Evolutionary conservation across 1,284 basidiomycete species (phyloP).

Genomic region (Hymenochaete sp.): DNA sequence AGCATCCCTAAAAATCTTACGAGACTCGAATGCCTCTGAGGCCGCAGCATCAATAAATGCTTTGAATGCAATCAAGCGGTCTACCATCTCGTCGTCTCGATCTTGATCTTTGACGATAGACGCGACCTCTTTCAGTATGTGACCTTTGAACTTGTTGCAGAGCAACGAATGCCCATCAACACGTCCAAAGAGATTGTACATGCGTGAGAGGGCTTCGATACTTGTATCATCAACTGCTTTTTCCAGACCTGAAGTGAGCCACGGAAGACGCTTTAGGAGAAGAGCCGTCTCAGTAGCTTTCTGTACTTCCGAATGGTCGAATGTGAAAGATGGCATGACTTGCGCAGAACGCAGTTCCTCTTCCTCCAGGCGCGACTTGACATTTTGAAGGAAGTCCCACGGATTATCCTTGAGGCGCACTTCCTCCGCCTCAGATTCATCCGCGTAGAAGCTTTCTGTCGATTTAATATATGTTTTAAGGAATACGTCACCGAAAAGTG

Average conservation of each 20-base stretch:
- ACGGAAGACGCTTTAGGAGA: slow-evolving; percentile 42
- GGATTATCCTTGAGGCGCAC: slow-evolving; percentile 37
- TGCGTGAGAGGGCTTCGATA: slow-evolving; percentile 38
- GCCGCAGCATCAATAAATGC: slow-evolving; percentile 40
- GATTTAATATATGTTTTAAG: slow-evolving; percentile 40
- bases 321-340: slow-evolving; percentile 36
- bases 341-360: slow-evolving; percentile 47
- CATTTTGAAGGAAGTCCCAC: slow-evolving; percentile 46
- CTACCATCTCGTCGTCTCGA: slow-evolving; percentile 72
- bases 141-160: slow-evolving; percentile 52
- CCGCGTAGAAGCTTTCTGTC: slow-evolving; percentile 44
- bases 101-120: slow-evolving; percentile 50
- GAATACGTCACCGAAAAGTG: slow-evolving; percentile 52
- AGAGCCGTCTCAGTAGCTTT: slow-evolving; percentile 46
- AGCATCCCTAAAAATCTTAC: slow-evolving; percentile 27
- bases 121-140: slow-evolving; percentile 42
- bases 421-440: slow-evolving; percentile 35
- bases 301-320: slow-evolving; percentile 40
- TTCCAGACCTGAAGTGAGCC: slow-evolving; percentile 48
- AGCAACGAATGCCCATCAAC: slow-evolving; percentile 50
- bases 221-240: slow-evolving; percentile 48
- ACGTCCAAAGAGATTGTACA: slow-evolving; percentile 61
- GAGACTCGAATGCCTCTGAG: slow-evolving; percentile 9
- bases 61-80: slow-evolving; percentile 66
- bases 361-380: slow-evolving; percentile 39